These are phyloP conservation scores for Paecilomyces sp. DNA, from an alignment of 2,329 filamentous ascomycete genomes.

Conservation along the genomic window DNA sequence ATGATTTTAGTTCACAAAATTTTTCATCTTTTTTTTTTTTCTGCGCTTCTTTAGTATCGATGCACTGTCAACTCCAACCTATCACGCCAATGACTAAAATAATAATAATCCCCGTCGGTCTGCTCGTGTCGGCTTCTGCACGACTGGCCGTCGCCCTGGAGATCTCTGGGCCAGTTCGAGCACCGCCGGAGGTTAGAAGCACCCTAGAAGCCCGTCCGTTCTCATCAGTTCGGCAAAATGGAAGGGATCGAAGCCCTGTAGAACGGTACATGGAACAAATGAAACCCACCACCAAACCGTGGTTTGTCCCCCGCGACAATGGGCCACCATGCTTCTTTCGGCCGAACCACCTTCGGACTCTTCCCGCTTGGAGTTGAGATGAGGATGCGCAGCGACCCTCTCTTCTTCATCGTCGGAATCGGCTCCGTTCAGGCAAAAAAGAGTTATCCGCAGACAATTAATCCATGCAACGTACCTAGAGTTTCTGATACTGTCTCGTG, in stretches of 20 bases:
- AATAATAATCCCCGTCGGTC: background rate
- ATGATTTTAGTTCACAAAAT: no score
- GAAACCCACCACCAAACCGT: background rate
- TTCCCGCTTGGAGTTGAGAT: background rate
- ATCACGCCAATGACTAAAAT: no score
- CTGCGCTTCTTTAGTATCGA: no score
- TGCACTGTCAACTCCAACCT: no score
- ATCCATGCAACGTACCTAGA: no score
- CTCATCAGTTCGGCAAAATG: background rate
- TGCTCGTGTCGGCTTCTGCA: background rate
- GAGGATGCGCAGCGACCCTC: background rate
- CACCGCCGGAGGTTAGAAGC: background rate
- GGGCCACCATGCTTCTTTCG: background rate
- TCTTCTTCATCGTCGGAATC: background rate
- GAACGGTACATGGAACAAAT: background rate
- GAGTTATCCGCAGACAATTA: no score
- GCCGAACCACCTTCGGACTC: background rate
- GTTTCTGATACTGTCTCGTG: background rate
- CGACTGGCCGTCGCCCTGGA: background rate
- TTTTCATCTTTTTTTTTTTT: no score
- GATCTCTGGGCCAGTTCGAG: background rate
- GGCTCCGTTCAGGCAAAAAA: background rate
- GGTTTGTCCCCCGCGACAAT: background rate
- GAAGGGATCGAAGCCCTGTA: background rate
- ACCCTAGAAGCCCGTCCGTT: background rate